Base-by-base conservation (phyloP, 495 filamentous ascomycete species). In the Talaromyces adpressus region DNA sequence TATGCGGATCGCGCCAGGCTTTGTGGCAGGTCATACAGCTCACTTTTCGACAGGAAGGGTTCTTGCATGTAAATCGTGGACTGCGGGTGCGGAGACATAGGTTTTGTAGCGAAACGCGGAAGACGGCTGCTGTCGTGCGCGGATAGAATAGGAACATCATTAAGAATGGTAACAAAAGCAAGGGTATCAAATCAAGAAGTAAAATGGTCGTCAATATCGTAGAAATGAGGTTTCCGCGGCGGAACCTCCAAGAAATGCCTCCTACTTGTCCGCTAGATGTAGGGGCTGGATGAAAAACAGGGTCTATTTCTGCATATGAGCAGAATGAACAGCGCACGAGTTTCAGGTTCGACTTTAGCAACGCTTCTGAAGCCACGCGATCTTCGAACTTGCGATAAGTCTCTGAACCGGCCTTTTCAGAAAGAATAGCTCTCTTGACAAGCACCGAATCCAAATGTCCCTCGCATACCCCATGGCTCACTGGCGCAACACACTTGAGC, bases 261-360 rank as follows among this genome's bases (percentile, higher is more conserved):
- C 52, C 52, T 11, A 1, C 8, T 7, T 16, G 0, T 7, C 71
- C 68, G 25, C 66, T 47, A 2, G 52, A 29, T 6, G 56, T 20
- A 67, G 68, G 66, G 18, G 76, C 73, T 14, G 85, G 85, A 53
- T 90, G 79, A 68, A 90, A 89, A 52, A 88, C 79, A 39, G 94
- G 89, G 71, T 96, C 91, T 14, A 88, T 82, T 75, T 98, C 93
- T 36, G 91, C 91, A 68, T 97, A 98, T 52, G 80, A 75, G 80
- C 94, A 98, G 68, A 93, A 97, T 0, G 93, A 93, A 69, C 94
- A 98, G 34, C 86, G 85, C 58, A 96, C 75, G 14, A 97, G 82
- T n/a, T 87, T 86, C 18, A 96, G 73, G 20, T 84, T 78, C 32
- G 88, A 89, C 58, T 88, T 85, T 30, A 89, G 68, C 7, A 98